These are phyloP conservation scores for Aspergillus phoenicis DNA, from an alignment of 2,329 filamentous ascomycete species.

Conservation along the genomic window DNA sequence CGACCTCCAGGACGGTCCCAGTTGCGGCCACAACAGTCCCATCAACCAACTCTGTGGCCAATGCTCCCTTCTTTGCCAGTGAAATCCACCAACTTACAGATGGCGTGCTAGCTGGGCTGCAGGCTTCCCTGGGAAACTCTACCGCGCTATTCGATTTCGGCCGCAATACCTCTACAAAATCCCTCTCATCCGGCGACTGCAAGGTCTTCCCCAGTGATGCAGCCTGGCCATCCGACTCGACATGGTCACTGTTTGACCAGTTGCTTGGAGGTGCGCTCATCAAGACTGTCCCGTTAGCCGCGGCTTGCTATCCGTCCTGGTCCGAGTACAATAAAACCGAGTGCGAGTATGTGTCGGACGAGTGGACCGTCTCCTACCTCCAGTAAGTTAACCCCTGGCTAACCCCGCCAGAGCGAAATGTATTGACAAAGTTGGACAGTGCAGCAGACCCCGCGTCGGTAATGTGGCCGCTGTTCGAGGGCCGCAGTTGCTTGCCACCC, in stretches of 20 bases:
- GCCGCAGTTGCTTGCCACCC: constrained; percentile 30
- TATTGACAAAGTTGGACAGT: constrained; percentile 10
- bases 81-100: constrained; percentile 33
- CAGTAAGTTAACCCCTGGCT: constrained; percentile 23
- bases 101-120: constrained; percentile 20
- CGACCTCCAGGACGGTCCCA: constrained; percentile 15
- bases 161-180: constrained; percentile 10
- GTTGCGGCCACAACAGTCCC: constrained; percentile 12
- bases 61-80: constrained; percentile 25
- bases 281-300: constrained; percentile 31
- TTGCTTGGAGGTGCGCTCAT: constrained; percentile 28
- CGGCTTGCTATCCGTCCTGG: constrained; percentile 30
- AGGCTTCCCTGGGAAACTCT: constrained; percentile 11
- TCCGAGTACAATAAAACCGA: constrained; percentile 25
- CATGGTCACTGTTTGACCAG: constrained; percentile 30
- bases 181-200: constrained; percentile 16
- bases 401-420: not conserved
- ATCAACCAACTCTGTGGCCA: constrained; percentile 14
- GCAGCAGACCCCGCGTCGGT: constrained; percentile 27
- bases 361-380: constrained; percentile 30
- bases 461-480: constrained; percentile 34
- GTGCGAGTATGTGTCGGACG: constrained; percentile 21
- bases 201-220: constrained; percentile 31
- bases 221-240: constrained; percentile 24
- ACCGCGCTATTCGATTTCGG: constrained; percentile 28